These are phyloP conservation scores for Phascolomyces articulosus DNA, from an alignment of 371 early-diverging fungal genomes.

Conservation along the genomic window DNA sequence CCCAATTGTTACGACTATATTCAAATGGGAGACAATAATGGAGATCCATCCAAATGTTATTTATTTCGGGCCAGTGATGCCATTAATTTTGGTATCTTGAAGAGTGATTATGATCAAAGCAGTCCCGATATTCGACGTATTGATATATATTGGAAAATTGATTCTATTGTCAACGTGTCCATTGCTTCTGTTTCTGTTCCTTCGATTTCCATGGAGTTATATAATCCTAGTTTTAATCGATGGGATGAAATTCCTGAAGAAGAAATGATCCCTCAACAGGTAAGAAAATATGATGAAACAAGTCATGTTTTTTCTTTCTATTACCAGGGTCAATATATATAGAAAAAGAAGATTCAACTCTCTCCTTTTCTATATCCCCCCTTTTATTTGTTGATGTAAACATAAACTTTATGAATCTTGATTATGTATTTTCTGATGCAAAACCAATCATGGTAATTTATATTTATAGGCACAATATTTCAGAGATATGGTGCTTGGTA, in stretches of 20 bases:
- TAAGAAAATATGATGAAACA: background rate
- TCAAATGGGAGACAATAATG: slow-evolving; percentile 1
- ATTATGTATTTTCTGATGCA: background rate
- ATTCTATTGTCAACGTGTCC: slow-evolving; percentile 20
- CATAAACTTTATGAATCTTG: too few species aligned
- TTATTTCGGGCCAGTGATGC: slow-evolving; percentile 28
- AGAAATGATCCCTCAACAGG: slow-evolving; percentile 30
- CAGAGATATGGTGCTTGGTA: slow-evolving; percentile 29
- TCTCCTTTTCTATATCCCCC: too few species aligned
- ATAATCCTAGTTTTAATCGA: slow-evolving; percentile 27
- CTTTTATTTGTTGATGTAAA: too few species aligned
- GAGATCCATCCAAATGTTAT: slow-evolving; percentile 21
- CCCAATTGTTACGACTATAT: slow-evolving; percentile 23
- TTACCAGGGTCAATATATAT: too few species aligned
- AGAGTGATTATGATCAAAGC: slow-evolving; percentile 16
- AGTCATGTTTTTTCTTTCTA: background rate
- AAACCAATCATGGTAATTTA: background rate
- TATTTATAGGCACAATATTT: slow-evolving; percentile 11
- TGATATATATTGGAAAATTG: slow-evolving; percentile 45
- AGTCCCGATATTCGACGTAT: slow-evolving; percentile 28
- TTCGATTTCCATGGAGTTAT: slow-evolving; percentile 35
- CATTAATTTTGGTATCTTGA: slow-evolving; percentile 24
- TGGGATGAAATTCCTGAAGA: slow-evolving; percentile 24
- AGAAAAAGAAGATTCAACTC: too few species aligned
- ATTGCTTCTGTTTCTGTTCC: slow-evolving; percentile 27